Base-by-base conservation (phyloP, 73 alveolate species). In the Symbiodinium natans region DNA sequence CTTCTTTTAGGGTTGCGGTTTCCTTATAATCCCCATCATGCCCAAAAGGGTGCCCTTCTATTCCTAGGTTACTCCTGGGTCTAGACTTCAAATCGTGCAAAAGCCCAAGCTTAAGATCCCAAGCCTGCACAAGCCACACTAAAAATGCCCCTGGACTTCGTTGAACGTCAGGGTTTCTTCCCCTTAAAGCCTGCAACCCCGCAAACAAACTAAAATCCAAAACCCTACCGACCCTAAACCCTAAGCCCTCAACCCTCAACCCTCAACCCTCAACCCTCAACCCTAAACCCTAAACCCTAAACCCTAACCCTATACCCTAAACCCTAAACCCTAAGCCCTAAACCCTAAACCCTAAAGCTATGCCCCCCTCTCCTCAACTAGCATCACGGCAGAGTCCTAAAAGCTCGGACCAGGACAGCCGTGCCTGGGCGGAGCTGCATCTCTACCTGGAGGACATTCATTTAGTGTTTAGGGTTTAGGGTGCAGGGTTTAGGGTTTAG, bases 341-440 rank as follows among this genome's bases (percentile, higher is more conserved):
- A 56, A 8, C 31, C 74, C 74, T 21, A 56, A 56, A 56, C 31
- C 56, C 56, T 43, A 11, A 11, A 43, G 56, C 56, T 43, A 8
- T 43, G 11, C 11, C 56, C 56, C 56, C 56, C 11, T 8, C 6
- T 13, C 74, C 74, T 56, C 74, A 56, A 56, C 56, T n/a, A n/a
- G 13, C 59, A 6, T 46, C 21, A 46, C 6, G 59, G 59, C 59
- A 46, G 59, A 46, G 13, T 9, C 21, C 21, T 13, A 46, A 46
- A 46, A 46, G 59, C 13, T 46, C 21, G 21, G 13, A 46, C 38
- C 73, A 90, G 97, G 97, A 90, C 40, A 90, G 97, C 88, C 82
- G 97, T 25, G 97, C 97, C 48, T 90, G 97, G 97, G 97, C 97
- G 2, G 97, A 90, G 77, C 97, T 90, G 7, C 97, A 90, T 19